phyloP scores from a whole-genome alignment of 495 filamentous ascomycete species.

The Penicillium cataractarum region DNA sequence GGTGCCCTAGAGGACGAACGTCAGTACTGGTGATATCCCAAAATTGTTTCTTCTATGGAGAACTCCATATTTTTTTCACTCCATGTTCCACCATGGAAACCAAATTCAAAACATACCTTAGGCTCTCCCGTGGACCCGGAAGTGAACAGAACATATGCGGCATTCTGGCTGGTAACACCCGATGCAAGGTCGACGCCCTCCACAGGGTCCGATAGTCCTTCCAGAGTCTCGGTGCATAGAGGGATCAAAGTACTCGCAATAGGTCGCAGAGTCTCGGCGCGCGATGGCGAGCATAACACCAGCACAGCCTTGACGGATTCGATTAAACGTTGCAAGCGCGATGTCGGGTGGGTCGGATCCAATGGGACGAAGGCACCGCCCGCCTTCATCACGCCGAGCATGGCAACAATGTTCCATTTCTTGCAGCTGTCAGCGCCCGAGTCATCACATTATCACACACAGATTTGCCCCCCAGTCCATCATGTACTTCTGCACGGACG shows the following conservation, averaged over 20 bases:
- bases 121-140: slow-evolving; percentile 56
- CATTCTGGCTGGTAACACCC: slow-evolving; percentile 39
- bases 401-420: slow-evolving; percentile 59
- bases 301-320: slow-evolving; percentile 45
- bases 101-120: slow-evolving; percentile 41
- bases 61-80: background rate
- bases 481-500: background rate
- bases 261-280: slow-evolving; percentile 29
- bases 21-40: background rate
- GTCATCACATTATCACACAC: background rate
- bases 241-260: slow-evolving; percentile 40
- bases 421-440: slow-evolving; percentile 22
- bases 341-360: slow-evolving; percentile 58
- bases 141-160: slow-evolving; percentile 51
- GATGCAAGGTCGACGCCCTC: slow-evolving; percentile 30
- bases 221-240: slow-evolving; percentile 37
- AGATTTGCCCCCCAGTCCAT: background rate
- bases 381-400: slow-evolving; percentile 61
- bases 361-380: slow-evolving; percentile 63
- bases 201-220: slow-evolving; percentile 26
- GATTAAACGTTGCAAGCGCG: slow-evolving; percentile 51
- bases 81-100: background rate
- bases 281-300: slow-evolving; percentile 56
- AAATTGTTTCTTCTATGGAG: background rate
- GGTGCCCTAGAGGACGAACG: slow-evolving; percentile 38